Conservation (phyloP, 108 stramenopile species). For the Fistulifera pelliculosa region DNA sequence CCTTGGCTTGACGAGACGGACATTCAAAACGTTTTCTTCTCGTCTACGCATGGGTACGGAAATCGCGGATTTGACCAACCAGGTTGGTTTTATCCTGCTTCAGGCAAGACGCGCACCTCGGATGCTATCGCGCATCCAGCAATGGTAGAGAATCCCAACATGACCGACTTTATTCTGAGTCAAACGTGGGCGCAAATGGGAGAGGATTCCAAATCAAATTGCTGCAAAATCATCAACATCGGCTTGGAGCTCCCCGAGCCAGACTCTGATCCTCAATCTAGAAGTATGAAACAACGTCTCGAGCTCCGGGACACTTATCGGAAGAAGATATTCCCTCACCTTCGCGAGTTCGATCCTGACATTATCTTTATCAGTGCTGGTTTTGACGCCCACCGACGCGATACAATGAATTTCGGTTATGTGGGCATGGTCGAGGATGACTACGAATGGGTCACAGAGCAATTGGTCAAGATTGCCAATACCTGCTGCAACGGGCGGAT, state of each 20-base stretch:
- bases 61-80: conserved; percentile 66
- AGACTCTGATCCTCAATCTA: conserved; percentile 43
- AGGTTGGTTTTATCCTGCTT: conserved; percentile 88
- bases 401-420: conserved; percentile 89
- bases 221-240: conserved; percentile 83
- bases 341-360: conserved; percentile 92
- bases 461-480: conserved; percentile 89
- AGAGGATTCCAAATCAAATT: conserved; percentile 62
- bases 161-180: conserved; percentile 67
- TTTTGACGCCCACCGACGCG: conserved; percentile 95
- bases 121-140: conserved; percentile 50
- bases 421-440: conserved; percentile 97
- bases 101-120: conserved; percentile 58
- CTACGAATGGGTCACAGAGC: conserved; percentile 94
- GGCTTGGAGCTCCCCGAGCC: conserved; percentile 65
- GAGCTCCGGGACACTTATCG: conserved; percentile 82
- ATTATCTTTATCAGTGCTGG: conserved; percentile 97
- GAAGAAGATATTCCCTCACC: conserved; percentile 65
- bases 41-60: conserved; percentile 89
- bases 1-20: conserved; percentile 91
- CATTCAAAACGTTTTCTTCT: conserved; percentile 85
- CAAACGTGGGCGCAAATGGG: conserved; percentile 84
- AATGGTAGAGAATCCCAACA: conserved; percentile 56
- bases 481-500: conserved; percentile 90
- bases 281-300: conserved; percentile 71